Percentiles rank a stretch among this genome's conserved stretches.
Conservation (phyloP, 805 yeast genomes). For the Starmera pachycereana region DNA sequence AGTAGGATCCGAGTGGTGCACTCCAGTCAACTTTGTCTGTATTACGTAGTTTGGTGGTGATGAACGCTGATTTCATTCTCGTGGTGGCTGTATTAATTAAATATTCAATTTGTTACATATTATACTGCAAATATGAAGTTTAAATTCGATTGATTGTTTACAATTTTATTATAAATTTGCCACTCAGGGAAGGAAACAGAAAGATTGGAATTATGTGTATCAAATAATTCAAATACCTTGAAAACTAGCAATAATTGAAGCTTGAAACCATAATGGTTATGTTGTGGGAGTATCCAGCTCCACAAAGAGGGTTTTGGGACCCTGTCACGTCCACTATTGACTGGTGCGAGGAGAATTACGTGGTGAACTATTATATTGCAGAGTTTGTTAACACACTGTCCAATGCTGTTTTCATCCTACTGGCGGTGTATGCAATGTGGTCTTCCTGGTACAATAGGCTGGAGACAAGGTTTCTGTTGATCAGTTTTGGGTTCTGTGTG, state of each 20-base stretch:
- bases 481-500: conserved; percentile 69
- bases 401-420: conserved; percentile 44
- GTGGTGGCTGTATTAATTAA: no score
- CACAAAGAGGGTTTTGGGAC: conserved; percentile 67
- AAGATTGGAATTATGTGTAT: no score
- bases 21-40: conserved; percentile 60
- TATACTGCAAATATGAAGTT: no score
- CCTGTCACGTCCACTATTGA: conserved; percentile 88
- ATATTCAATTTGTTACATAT: no score
- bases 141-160: no score
- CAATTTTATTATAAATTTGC: no score
- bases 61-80: conserved; percentile 12
- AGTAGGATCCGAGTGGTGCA: conserved; percentile 45
- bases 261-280: no score
- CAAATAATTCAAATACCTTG: no score
- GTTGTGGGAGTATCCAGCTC: conserved; percentile 18
- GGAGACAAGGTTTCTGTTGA: conserved; percentile 61
- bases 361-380: conserved; percentile 75
- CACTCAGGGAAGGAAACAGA: no score
- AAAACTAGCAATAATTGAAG: no score
- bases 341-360: conserved; percentile 98
- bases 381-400: conserved; percentile 85
- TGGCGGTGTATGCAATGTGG: conserved; percentile 55
- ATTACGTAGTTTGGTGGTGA: conserved; percentile 21
- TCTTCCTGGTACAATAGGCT: conserved; percentile 50